A percentile compares a stretch with the other conserved stretches of the same genome.
phyloP scores from a whole-genome alignment of 768 basidiomycete species.

The Boletus vinaceobasis region DNA sequence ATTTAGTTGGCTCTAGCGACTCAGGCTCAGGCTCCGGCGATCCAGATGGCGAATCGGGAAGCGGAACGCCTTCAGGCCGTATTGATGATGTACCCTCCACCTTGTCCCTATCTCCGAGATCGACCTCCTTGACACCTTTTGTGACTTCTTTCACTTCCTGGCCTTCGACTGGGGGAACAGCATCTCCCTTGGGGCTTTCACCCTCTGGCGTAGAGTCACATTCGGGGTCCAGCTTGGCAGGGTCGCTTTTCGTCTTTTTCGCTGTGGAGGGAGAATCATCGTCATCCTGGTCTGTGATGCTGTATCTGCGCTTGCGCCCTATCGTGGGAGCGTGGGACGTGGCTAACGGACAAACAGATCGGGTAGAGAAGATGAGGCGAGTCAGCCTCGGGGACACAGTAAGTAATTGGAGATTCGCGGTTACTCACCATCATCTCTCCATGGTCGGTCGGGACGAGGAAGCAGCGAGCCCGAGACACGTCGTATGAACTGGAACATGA shows the following conservation, averaged over 20 bases:
- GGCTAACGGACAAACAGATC: constrained; percentile 37
- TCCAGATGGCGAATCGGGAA: constrained; percentile 37
- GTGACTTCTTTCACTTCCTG: constrained; percentile 69
- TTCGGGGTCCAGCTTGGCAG: constrained; percentile 28
- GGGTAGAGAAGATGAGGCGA: constrained; percentile 8
- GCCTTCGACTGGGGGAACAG: constrained; percentile 27
- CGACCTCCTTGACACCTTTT: constrained; percentile 65
- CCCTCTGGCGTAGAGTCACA: constrained; percentile 20
- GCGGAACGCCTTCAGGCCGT: constrained; percentile 34
- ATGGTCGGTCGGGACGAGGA: constrained; percentile 69
- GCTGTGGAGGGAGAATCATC: constrained; percentile 28
- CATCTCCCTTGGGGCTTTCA: constrained; percentile 6
- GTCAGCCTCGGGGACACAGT: constrained; percentile 7
- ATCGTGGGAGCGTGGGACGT: constrained; percentile 73
- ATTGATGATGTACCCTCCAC: constrained; percentile 11
- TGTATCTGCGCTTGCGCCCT: constrained; percentile 63
- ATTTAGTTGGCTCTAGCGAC: neutral
- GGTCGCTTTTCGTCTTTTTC: constrained; percentile 34
- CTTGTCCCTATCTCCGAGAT: constrained; percentile 43
- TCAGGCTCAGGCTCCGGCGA: constrained; percentile 18
- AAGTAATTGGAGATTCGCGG: constrained; percentile 10
- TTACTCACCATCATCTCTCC: constrained; percentile 71
- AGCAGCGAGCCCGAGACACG: constrained; percentile 69
- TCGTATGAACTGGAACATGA: constrained; percentile 66
- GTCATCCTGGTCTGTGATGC: constrained; percentile 40